Percentiles rank a stretch among this genome's conserved stretches.
Conservation (phyloP, 1,284 basidiomycete genomes). For the Fistulinella cinereoalba region DNA sequence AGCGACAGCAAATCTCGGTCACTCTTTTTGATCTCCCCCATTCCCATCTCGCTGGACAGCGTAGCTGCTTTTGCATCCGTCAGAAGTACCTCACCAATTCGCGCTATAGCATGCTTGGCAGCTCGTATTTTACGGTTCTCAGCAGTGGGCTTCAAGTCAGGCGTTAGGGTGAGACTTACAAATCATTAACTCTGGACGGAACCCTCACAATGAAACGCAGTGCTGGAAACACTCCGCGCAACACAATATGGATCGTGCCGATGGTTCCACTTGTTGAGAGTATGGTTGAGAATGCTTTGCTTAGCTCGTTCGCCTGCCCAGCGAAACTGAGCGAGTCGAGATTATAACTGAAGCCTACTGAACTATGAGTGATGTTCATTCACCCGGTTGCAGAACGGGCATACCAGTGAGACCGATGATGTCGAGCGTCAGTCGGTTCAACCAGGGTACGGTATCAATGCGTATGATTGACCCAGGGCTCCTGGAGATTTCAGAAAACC, state of each 20-base stretch:
- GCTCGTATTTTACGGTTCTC: constrained; percentile 15
- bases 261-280: not conserved
- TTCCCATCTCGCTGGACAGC: constrained; percentile 18
- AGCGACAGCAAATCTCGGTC: constrained; percentile 52
- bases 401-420: constrained; percentile 66
- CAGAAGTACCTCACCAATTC: constrained; percentile 48
- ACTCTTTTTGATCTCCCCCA: constrained; percentile 29
- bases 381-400: not conserved
- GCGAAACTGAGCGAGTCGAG: constrained; percentile 21
- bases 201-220: not conserved
- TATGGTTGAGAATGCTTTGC: constrained; percentile 33
- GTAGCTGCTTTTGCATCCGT: constrained; percentile 41
- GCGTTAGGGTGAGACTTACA: not conserved
- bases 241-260: not conserved
- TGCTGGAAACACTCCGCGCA: not conserved
- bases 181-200: not conserved
- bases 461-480: constrained; percentile 13
- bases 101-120: constrained; percentile 14
- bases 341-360: constrained; percentile 60
- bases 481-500: constrained; percentile 35
- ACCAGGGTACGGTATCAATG: constrained; percentile 53
- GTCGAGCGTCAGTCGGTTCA: constrained; percentile 61
- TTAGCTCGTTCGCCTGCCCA: constrained; percentile 9
- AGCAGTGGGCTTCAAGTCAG: not conserved
- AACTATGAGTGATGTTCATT: not conserved